These are phyloP conservation scores for Chloris gayana DNA, from an alignment of 176 grass and related monocot genomes.

Conservation along the genomic window DNA sequence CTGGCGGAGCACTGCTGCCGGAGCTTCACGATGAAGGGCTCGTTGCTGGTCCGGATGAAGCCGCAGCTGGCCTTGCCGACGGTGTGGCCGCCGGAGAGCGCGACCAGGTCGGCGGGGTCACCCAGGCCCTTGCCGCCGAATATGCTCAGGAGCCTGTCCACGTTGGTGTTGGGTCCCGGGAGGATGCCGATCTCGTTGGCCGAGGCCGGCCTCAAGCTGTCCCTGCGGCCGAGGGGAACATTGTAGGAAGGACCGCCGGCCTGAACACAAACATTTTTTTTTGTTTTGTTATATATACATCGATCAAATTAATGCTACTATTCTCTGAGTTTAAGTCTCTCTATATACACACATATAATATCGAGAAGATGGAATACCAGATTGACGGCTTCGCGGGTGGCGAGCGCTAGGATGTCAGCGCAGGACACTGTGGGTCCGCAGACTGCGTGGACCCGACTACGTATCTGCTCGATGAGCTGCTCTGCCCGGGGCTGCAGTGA, in stretches of 20 bases:
- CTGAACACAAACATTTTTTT: too few species aligned
- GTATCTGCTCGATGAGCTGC: slow-evolving; percentile 42
- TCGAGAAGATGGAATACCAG: neutral
- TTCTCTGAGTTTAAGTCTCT: too few species aligned
- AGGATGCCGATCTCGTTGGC: neutral
- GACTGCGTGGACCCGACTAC: slow-evolving; percentile 9
- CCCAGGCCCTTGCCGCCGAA: slow-evolving; percentile 9
- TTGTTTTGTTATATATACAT: too few species aligned
- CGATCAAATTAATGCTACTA: too few species aligned
- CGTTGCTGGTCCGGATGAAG: neutral
- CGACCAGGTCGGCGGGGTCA: slow-evolving; percentile 53
- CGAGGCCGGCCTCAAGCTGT: neutral
- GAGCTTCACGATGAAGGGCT: slow-evolving; percentile 11
- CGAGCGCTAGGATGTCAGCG: slow-evolving; percentile 81
- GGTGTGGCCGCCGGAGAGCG: slow-evolving; percentile 64
- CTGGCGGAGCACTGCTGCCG: neutral
- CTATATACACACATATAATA: too few species aligned
- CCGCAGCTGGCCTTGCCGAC: slow-evolving; percentile 33
- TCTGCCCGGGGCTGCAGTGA: slow-evolving; percentile 40
- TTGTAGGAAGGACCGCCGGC: slow-evolving; percentile 1
- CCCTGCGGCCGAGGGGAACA: slow-evolving; percentile 6
- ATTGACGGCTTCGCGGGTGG: slow-evolving; percentile 60
- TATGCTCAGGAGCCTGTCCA: neutral
- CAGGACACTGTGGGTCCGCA: slow-evolving; percentile 59
- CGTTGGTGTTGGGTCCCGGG: slow-evolving; percentile 8